Base-by-base conservation (phyloP, 2,329 filamentous ascomycete genomes). In the Trichoderma aggressivum region DNA sequence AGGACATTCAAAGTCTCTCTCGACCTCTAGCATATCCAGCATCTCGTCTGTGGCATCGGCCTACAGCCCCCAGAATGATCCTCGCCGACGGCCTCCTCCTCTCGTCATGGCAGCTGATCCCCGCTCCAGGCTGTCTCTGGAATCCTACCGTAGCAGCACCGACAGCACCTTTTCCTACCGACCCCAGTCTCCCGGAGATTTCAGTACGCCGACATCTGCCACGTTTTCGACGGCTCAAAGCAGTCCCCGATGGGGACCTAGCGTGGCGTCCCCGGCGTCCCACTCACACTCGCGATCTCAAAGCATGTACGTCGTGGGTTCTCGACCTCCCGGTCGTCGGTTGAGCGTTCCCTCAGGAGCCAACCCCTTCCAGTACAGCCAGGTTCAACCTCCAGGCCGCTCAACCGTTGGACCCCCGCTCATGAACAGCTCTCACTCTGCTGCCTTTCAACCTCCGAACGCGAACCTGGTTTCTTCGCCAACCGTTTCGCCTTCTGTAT, bases 1-100 rank as follows among this genome's bases (percentile, higher is more conserved):
- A 71, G 94, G 94, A 1, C 94, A 98, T 80, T 92, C 91, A 75
- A 97, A 97, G 79, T 89, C 88, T 1, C 83, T 97, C 3, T 98
- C 94, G 0, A 90, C 93, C 2, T 97, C 94, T 0, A 97, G 94
- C 80, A 94, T 98, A 75, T 86, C 89, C 5, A 95, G 92, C 39
- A 91, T 91, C 7, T 83, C 89, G 68, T 94, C 92, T 1, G 79
- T 85, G 14, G 82, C 82, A 30, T 95, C 93, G 1, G 90, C 85
- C 62, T 91, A 91, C 72, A 90, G 87, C 74, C 83, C 87, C n/a
- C 84, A 86, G 26, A 89, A 90, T 58, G 92, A 94, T 71, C 81
- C 87, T 50, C 88, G 93, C 63, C 89, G 92, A 72, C 88, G 93
- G 30, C 94, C 94, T 7, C 90, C 93, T 26, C 93, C 94, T 1